Evolutionary conservation across 148 eudicot species (phyloP).

Genomic region (Nepenthes gracilis): DNA sequence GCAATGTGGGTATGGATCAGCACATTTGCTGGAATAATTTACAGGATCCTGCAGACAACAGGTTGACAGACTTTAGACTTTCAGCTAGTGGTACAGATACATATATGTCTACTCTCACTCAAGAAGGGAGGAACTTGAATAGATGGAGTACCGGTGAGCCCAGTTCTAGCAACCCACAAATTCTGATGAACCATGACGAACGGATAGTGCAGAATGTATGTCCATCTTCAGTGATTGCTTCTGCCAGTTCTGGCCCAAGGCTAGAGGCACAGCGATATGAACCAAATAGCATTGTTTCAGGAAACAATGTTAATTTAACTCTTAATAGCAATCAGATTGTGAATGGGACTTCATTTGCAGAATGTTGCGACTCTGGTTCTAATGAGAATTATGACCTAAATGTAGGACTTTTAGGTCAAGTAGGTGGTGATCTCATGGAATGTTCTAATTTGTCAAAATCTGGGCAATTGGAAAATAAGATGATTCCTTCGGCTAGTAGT

Average conservation of each 20-base stretch:
- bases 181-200: constrained; percentile 15
- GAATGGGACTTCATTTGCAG: constrained; percentile 21
- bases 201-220: constrained; percentile 20
- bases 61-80: constrained; percentile 29
- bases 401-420: constrained; percentile 22
- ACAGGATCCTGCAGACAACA: constrained; percentile 37
- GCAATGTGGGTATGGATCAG: constrained; percentile 48
- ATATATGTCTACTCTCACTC: constrained; percentile 14
- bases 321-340: constrained; percentile 17
- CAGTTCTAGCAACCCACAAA: constrained; percentile 16
- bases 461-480: constrained; percentile 19
- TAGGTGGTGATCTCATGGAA: constrained; percentile 28
- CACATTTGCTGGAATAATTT: constrained; percentile 58
- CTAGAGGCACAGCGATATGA: constrained; percentile 28
- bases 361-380: constrained; percentile 21
- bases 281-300: neutral
- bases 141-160: constrained; percentile 27
- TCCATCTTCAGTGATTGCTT: constrained; percentile 20
- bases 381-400: constrained; percentile 31
- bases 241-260: constrained; percentile 19
- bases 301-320: constrained; percentile 26
- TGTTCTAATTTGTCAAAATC: constrained; percentile 21
- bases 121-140: constrained; percentile 17
- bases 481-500: constrained; percentile 23
- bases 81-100: constrained; percentile 26